phyloP scores from a whole-genome alignment of 371 early-diverging fungal species.

The Encephalitozoon romaleae region DNA sequence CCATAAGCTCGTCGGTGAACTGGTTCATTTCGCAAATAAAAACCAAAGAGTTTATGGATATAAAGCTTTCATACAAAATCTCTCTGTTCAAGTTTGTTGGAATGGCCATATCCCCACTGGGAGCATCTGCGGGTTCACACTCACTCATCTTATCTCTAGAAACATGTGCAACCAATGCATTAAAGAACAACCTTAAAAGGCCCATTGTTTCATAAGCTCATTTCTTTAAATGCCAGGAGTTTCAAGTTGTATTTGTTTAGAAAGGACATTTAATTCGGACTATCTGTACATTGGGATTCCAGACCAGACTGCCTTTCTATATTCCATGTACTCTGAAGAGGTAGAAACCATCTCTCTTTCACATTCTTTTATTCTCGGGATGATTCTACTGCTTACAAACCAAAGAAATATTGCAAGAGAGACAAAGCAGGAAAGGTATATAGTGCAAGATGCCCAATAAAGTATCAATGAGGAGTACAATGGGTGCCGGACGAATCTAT shows the following conservation, averaged over 20 bases:
- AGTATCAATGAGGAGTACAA: not conserved
- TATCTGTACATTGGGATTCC: conserved; percentile 1
- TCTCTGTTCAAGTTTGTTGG: conserved; percentile 16
- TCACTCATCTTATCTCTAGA: not conserved
- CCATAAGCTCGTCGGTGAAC: not conserved
- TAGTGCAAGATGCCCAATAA: not conserved
- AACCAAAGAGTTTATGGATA: conserved; percentile 8
- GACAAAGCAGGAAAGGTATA: not conserved
- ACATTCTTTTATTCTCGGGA: not conserved
- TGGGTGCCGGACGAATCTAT: not conserved
- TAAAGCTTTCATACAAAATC: conserved; percentile 36
- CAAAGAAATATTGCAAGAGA: conserved; percentile 1
- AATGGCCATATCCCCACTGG: not conserved
- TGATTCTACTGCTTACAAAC: not conserved
- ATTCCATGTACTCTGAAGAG: not conserved
- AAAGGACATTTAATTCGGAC: not conserved
- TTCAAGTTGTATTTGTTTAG: not conserved
- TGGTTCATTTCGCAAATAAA: conserved; percentile 9
- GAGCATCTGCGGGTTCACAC: not conserved
- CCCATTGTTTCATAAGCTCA: not conserved
- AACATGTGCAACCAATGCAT: not conserved
- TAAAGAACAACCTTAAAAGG: not conserved
- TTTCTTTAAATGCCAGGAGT: not conserved
- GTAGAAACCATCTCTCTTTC: not conserved
- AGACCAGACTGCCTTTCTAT: not conserved